Evolutionary conservation across 2,329 filamentous ascomycete species (phyloP).

Genomic region (Colletotrichum sp.): DNA sequence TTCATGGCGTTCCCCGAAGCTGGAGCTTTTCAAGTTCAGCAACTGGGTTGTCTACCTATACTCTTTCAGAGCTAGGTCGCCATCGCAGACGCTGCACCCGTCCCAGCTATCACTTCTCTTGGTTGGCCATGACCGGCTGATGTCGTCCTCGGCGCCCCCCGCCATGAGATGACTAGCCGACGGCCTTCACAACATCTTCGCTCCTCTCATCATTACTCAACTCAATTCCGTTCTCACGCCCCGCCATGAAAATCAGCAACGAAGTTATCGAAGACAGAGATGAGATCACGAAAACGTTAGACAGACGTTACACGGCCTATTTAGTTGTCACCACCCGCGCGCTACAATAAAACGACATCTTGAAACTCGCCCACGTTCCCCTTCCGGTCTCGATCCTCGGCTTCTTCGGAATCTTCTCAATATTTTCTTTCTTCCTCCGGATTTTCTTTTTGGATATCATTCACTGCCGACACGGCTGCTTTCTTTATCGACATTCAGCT

Average conservation of each 20-base stretch:
- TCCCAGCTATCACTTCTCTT: conserved; percentile 56
- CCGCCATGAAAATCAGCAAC: conserved; percentile 22
- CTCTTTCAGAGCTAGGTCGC: conserved; percentile 44
- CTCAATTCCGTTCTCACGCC: conserved; percentile 2
- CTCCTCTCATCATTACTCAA: background rate
- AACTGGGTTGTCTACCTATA: conserved; percentile 55
- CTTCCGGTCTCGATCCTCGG: background rate
- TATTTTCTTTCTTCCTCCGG: background rate
- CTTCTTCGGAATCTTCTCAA: conserved; percentile 8
- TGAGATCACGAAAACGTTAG: conserved; percentile 18
- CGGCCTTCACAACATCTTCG: background rate
- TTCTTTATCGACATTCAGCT: background rate
- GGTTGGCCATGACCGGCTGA: conserved; percentile 46
- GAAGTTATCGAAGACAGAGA: conserved; percentile 35
- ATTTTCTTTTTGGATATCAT: background rate
- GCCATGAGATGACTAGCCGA: conserved; percentile 2
- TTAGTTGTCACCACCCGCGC: background rate
- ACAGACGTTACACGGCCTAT: conserved; percentile 16
- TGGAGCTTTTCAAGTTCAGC: conserved; percentile 47
- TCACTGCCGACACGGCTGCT: background rate
- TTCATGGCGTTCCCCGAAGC: conserved; percentile 42
- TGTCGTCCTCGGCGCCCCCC: conserved; percentile 42
- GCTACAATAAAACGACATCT: conserved; percentile 4
- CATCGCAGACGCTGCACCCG: conserved; percentile 40
- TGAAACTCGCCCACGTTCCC: background rate